Conservation (phyloP, 2,329 filamentous ascomycete species). For the Leptographium wingfieldii region DNA sequence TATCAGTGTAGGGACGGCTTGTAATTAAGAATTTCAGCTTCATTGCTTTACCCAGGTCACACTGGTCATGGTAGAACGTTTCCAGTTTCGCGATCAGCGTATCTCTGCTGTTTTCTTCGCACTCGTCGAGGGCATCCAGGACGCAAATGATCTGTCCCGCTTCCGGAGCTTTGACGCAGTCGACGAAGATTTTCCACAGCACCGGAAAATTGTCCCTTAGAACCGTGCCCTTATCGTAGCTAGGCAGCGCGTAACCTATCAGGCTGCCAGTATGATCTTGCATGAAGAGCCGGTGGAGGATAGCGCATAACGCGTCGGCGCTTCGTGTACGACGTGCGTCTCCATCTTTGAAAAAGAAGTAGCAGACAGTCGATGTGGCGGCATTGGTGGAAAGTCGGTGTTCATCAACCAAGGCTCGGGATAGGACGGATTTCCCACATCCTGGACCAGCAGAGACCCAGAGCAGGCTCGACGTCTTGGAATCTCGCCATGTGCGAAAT, state of each 20-base stretch:
- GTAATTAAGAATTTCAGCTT: no score
- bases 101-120: no score
- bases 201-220: slow-evolving; percentile 8
- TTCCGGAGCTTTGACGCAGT: slow-evolving; percentile 1
- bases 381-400: slow-evolving; percentile 11
- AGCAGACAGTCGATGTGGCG: slow-evolving; percentile 16
- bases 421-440: slow-evolving; percentile 22
- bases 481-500: neutral
- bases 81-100: no score
- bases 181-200: slow-evolving; percentile 12
- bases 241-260: slow-evolving; percentile 6
- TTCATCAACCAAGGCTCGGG: slow-evolving; percentile 18
- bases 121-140: slow-evolving; percentile 23
- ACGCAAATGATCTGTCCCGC: slow-evolving; percentile 17
- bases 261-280: slow-evolving; percentile 4
- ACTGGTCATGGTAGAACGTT: no score
- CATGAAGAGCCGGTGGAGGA: neutral
- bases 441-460: slow-evolving; percentile 23
- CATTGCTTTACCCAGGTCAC: no score
- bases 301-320: neutral
- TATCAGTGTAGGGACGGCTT: no score
- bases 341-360: slow-evolving; percentile 20
- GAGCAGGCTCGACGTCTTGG: slow-evolving; percentile 7
- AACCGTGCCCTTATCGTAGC: slow-evolving; percentile 2
- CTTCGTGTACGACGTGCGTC: neutral